Percentiles rank a stretch among this genome's conserved stretches.
Conservation (phyloP, 1,284 basidiomycete species). For the Leccinum ponderosum region DNA sequence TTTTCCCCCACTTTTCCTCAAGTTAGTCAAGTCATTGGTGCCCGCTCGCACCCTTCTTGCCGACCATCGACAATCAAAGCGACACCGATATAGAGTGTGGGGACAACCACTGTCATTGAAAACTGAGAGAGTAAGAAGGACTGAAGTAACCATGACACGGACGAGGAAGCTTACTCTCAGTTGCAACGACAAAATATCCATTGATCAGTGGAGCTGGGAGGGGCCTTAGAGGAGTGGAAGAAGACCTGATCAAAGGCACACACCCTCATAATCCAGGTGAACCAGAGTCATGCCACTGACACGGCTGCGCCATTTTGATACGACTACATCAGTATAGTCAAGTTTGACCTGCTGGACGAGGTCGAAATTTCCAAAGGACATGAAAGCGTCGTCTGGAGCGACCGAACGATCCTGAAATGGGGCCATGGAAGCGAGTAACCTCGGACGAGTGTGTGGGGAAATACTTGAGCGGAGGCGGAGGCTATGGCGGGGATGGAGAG, state of each 20-base stretch:
- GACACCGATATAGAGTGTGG: slow-evolving; percentile 64
- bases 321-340: slow-evolving; percentile 71
- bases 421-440: slow-evolving; percentile 32
- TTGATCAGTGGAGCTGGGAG: slow-evolving; percentile 81
- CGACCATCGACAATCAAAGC: too few species aligned
- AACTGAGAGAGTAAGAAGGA: slow-evolving; percentile 46
- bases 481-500: slow-evolving; percentile 15
- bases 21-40: too few species aligned
- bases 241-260: slow-evolving; percentile 1
- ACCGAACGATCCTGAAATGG: slow-evolving; percentile 20
- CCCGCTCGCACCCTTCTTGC: too few species aligned
- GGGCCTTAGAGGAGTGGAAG: slow-evolving; percentile 9
- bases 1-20: too few species aligned
- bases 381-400: slow-evolving; percentile 6
- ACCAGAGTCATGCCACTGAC: slow-evolving; percentile 77
- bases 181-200: slow-evolving; percentile 90
- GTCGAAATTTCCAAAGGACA: slow-evolving; percentile 73
- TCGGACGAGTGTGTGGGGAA: slow-evolving; percentile 10
- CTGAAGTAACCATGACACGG: background rate
- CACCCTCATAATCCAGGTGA: slow-evolving; percentile 83
- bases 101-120: slow-evolving; percentile 93
- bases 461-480: slow-evolving; percentile 9
- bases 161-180: slow-evolving; percentile 70
- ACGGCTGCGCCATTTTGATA: slow-evolving; percentile 86
- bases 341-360: slow-evolving; percentile 71